phyloP scores from a whole-genome alignment of 768 basidiomycete genomes.

The Rhodotorula kratochvilovae region DNA sequence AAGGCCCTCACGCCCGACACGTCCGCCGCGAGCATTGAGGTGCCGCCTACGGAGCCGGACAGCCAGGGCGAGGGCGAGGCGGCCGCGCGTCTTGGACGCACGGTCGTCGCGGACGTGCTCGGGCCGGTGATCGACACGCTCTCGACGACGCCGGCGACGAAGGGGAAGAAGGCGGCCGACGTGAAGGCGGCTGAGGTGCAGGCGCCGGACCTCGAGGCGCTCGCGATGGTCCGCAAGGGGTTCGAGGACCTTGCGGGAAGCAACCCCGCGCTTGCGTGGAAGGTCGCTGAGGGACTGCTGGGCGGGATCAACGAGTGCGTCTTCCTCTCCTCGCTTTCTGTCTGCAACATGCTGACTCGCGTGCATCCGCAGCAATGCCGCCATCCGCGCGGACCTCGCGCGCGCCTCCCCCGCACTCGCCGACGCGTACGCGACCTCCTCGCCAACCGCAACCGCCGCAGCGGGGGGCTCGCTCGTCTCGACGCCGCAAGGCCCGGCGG shows the following conservation, averaged over 20 bases:
- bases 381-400: slow-evolving; percentile 76
- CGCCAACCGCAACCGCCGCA: neutral
- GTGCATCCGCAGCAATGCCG: slow-evolving; percentile 57
- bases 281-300: slow-evolving; percentile 79
- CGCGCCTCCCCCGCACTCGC: slow-evolving; percentile 64
- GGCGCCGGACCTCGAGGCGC: slow-evolving; percentile 68
- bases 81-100: neutral
- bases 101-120: neutral
- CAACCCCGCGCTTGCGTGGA: slow-evolving; percentile 81
- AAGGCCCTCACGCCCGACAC: slow-evolving; percentile 55
- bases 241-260: slow-evolving; percentile 77
- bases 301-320: slow-evolving; percentile 86
- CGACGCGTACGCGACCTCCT: slow-evolving; percentile 62
- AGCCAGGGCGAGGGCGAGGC: neutral
- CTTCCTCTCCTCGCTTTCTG: neutral
- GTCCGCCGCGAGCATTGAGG: neutral
- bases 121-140: neutral
- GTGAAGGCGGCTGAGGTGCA: neutral
- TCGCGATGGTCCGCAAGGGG: slow-evolving; percentile 83
- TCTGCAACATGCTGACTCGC: slow-evolving; percentile 13
- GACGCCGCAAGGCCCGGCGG: slow-evolving; percentile 75
- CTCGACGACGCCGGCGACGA: neutral
- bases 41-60: neutral
- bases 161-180: neutral
- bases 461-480: slow-evolving; percentile 63